These are phyloP conservation scores for Podaxis mareebaensis DNA, from an alignment of 768 basidiomycete genomes.

Conservation along the genomic window DNA sequence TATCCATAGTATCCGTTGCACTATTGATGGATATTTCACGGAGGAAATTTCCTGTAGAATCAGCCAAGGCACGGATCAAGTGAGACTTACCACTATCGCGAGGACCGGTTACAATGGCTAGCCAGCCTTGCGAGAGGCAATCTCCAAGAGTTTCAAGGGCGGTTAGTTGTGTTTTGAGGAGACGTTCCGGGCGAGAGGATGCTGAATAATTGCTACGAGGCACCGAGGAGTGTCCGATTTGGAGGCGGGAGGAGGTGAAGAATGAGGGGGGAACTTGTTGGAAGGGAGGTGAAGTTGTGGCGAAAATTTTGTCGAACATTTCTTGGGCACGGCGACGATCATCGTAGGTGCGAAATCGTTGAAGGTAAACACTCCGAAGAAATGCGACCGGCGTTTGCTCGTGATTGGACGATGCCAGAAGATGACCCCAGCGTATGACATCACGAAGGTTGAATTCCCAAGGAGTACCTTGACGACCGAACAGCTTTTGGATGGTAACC, in stretches of 20 bases:
- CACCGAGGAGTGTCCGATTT: slow-evolving; percentile 63
- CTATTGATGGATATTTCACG: slow-evolving; percentile 78
- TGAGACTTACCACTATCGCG: slow-evolving; percentile 78
- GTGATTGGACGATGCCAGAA: slow-evolving; percentile 36
- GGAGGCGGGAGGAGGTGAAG: slow-evolving; percentile 50
- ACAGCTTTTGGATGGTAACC: slow-evolving; percentile 60
- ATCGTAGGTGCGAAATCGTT: slow-evolving; percentile 75
- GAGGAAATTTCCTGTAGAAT: slow-evolving; percentile 66
- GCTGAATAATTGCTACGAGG: slow-evolving; percentile 37
- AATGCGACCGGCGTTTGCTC: slow-evolving; percentile 57
- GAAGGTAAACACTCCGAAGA: slow-evolving; percentile 74
- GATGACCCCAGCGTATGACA: slow-evolving; percentile 82
- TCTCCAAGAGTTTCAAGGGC: slow-evolving; percentile 75
- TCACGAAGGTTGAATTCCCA: slow-evolving; percentile 99
- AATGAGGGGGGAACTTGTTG: slow-evolving; percentile 36
- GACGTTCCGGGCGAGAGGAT: slow-evolving; percentile 41
- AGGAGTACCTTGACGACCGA: slow-evolving; percentile 81
- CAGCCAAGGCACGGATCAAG: slow-evolving; percentile 68
- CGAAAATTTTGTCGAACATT: slow-evolving; percentile 59
- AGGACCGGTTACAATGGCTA: slow-evolving; percentile 84
- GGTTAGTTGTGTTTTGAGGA: slow-evolving; percentile 64
- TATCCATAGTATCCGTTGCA: slow-evolving; percentile 90
- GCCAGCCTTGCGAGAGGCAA: slow-evolving; percentile 77
- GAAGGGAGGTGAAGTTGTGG: slow-evolving; percentile 23
- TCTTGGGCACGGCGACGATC: slow-evolving; percentile 59